Evolutionary conservation across 1,284 basidiomycete genomes (phyloP).

Genomic region (Albatrellus sp.): DNA sequence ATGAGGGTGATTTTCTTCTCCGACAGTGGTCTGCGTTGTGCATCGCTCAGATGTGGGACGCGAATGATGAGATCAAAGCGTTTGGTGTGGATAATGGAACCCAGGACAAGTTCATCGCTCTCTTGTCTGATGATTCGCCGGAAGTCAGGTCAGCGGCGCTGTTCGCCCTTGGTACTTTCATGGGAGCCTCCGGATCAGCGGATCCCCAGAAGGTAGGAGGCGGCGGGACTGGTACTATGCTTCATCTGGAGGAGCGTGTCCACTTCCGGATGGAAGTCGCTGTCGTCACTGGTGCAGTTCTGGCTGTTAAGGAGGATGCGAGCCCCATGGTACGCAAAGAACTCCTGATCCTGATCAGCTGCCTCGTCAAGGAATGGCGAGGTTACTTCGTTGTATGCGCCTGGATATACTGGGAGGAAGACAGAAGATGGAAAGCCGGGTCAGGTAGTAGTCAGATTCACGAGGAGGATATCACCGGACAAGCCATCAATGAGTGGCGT

Average conservation of each 20-base stretch:
- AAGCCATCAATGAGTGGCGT: slow-evolving; percentile 72
- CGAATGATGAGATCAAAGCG: slow-evolving; percentile 83
- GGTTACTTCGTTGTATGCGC: slow-evolving; percentile 94
- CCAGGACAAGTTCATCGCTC: slow-evolving; percentile 76
- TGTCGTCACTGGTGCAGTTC: slow-evolving; percentile 61
- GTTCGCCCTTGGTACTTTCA: slow-evolving; percentile 87
- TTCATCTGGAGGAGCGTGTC: slow-evolving; percentile 68
- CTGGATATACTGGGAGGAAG: slow-evolving; percentile 91
- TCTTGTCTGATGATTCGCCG: slow-evolving; percentile 81
- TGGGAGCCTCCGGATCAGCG: slow-evolving; percentile 77
- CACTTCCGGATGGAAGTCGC: slow-evolving; percentile 74
- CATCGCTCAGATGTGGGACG: slow-evolving; percentile 93
- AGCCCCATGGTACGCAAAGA: slow-evolving; percentile 96
- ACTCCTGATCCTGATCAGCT: slow-evolving; percentile 82
- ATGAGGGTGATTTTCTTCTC: slow-evolving; percentile 84
- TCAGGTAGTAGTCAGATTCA: slow-evolving; percentile 20
- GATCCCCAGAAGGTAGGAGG: slow-evolving; percentile 61
- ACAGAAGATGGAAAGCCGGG: slow-evolving; percentile 38
- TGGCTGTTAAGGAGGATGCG: slow-evolving; percentile 86
- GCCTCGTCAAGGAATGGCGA: slow-evolving; percentile 90
- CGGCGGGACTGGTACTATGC: slow-evolving; percentile 79
- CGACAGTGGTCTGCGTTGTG: slow-evolving; percentile 93
- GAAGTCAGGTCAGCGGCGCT: slow-evolving; percentile 90
- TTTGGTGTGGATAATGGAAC: slow-evolving; percentile 74
- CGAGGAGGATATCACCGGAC: slow-evolving; percentile 55